Evolutionary conservation across 2,329 filamentous ascomycete genomes (phyloP).

Genomic region (Stemphylium lycopersici): DNA sequence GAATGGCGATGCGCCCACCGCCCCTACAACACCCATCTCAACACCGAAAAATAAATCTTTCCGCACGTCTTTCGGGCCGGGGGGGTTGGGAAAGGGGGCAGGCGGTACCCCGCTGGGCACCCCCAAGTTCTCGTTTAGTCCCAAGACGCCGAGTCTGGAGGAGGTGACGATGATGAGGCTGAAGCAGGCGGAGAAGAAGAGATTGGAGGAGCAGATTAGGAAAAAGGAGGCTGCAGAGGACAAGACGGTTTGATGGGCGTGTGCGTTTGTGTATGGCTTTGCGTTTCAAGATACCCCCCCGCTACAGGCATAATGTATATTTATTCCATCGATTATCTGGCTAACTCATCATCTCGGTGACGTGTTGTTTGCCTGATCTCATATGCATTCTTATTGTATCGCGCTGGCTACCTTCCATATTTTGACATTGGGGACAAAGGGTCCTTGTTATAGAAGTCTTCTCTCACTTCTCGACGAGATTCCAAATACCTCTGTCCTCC

Average conservation of each 20-base stretch:
- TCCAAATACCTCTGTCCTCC: too few species aligned
- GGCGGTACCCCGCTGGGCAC: conserved; percentile 36
- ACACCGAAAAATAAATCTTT: conserved; percentile 35
- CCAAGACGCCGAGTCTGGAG: conserved; percentile 44
- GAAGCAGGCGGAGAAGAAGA: conserved; percentile 53
- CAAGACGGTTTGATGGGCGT: conserved; percentile 1
- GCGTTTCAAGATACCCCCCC: conserved; percentile 6
- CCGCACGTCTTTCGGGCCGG: conserved; percentile 32
- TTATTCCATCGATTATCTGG: too few species aligned
- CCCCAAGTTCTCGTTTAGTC: conserved; percentile 53
- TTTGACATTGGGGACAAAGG: too few species aligned
- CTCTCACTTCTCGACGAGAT: too few species aligned
- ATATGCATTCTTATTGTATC: too few species aligned
- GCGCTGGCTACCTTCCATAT: too few species aligned
- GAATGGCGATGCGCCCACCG: conserved; percentile 20
- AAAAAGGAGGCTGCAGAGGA: conserved; percentile 46
- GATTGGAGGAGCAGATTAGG: conserved; percentile 53
- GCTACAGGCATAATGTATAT: too few species aligned
- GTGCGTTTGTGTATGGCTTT: background rate
- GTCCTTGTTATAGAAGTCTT: too few species aligned
- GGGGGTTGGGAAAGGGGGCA: conserved; percentile 22
- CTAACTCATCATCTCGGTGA: too few species aligned
- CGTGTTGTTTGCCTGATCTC: too few species aligned
- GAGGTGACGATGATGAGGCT: conserved; percentile 54
- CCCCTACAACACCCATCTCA: conserved; percentile 39